Evolutionary conservation across 1,284 basidiomycete species (phyloP).

Genomic region (Sparassis latifolia): DNA sequence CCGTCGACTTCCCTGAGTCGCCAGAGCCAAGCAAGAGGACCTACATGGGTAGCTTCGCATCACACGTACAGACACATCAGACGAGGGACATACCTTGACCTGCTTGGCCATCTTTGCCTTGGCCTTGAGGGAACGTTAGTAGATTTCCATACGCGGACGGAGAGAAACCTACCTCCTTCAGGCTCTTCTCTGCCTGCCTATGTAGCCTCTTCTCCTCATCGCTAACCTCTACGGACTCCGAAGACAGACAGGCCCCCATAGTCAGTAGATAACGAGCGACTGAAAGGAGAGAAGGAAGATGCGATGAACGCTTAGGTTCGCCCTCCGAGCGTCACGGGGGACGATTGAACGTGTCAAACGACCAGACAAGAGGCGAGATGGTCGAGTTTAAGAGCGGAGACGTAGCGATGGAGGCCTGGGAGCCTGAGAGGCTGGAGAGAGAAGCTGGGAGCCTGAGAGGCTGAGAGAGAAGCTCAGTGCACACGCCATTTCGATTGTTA

Average conservation of each 20-base stretch:
- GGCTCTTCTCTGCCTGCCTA: conserved; percentile 58
- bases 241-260: conserved; percentile 79
- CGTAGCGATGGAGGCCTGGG: too few species aligned
- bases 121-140: conserved; percentile 37
- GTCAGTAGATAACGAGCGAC: neutral
- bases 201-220: conserved; percentile 60
- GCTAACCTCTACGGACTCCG: conserved; percentile 43
- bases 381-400: too few species aligned
- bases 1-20: conserved; percentile 90
- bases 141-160: neutral
- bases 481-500: too few species aligned
- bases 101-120: conserved; percentile 62
- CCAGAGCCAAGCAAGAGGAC: conserved; percentile 90
- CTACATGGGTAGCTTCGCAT: conserved; percentile 26
- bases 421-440: too few species aligned
- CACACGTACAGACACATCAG: neutral
- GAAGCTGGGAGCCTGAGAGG: too few species aligned
- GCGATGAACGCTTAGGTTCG: too few species aligned
- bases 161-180: conserved; percentile 48
- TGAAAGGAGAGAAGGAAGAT: too few species aligned
- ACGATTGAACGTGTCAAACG: too few species aligned
- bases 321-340: too few species aligned
- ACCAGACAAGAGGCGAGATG: too few species aligned
- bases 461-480: too few species aligned
- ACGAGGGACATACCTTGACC: conserved; percentile 57